These are phyloP conservation scores for Tylopilus vinaceipallidus DNA, from an alignment of 768 basidiomycete species.

Conservation along the genomic window DNA sequence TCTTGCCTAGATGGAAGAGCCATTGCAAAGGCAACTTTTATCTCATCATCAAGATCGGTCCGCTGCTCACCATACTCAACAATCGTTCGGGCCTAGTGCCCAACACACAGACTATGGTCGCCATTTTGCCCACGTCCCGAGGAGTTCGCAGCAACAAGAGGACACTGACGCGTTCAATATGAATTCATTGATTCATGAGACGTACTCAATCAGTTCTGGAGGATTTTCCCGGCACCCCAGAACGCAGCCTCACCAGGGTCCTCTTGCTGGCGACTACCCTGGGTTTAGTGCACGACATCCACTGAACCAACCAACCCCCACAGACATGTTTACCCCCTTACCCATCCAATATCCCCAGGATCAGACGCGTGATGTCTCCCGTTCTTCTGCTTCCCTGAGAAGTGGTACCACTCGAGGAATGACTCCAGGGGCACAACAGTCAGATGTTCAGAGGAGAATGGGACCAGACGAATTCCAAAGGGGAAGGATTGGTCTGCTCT, in stretches of 20 bases:
- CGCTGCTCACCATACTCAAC: slow-evolving; percentile 40
- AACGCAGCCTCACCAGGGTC: slow-evolving; percentile 42
- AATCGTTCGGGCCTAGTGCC: slow-evolving; percentile 36
- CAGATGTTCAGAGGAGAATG: slow-evolving; percentile 26
- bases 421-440: slow-evolving; percentile 14
- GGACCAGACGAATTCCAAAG: slow-evolving; percentile 23
- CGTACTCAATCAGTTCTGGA: slow-evolving; percentile 28
- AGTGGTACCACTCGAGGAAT: slow-evolving; percentile 22
- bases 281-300: slow-evolving; percentile 31
- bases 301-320: slow-evolving; percentile 37
- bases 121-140: slow-evolving; percentile 36
- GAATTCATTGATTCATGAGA: slow-evolving; percentile 36
- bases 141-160: slow-evolving; percentile 36
- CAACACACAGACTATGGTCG: slow-evolving; percentile 38
- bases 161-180: slow-evolving; percentile 25
- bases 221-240: slow-evolving; percentile 38
- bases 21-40: slow-evolving; percentile 40
- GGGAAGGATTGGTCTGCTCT: slow-evolving; percentile 13
- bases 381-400: slow-evolving; percentile 26
- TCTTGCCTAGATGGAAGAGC: slow-evolving; percentile 41
- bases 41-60: slow-evolving; percentile 40
- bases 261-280: slow-evolving; percentile 35
- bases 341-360: slow-evolving; percentile 39
- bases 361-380: slow-evolving; percentile 48
- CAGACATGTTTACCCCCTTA: slow-evolving; percentile 50